A percentile compares a stretch with the other conserved stretches of the same genome.
Evolutionary conservation across 2,329 filamentous ascomycete species (phyloP).

Genomic region (Penicillium sp.): DNA sequence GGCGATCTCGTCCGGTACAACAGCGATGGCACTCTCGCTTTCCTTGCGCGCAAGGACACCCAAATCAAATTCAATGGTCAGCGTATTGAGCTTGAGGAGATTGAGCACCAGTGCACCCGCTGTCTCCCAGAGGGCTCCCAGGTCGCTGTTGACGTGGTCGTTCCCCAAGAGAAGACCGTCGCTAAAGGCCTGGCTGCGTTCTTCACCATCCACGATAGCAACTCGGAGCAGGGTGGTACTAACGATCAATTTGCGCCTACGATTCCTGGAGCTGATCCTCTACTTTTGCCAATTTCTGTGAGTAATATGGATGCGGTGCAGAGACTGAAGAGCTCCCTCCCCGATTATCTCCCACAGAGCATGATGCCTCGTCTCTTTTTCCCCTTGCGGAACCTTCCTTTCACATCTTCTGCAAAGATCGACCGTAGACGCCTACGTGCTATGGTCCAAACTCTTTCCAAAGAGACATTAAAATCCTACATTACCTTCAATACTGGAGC

Average conservation of each 20-base stretch:
- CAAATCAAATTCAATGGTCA: slow-evolving; percentile 47
- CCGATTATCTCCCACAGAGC: slow-evolving; percentile 37
- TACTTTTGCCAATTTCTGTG: slow-evolving; percentile 29
- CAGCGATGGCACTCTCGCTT: slow-evolving; percentile 33
- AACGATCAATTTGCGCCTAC: slow-evolving; percentile 19
- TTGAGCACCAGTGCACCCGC: slow-evolving; percentile 44
- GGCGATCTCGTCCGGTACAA: slow-evolving; percentile 41
- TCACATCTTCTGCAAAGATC: slow-evolving; percentile 46
- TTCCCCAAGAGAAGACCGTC: slow-evolving; percentile 30
- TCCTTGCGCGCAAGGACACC: slow-evolving; percentile 35
- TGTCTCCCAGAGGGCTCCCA: slow-evolving; percentile 38
- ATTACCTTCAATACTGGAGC: slow-evolving; percentile 22
- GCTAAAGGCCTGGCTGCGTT: slow-evolving; percentile 36
- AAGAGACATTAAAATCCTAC: slow-evolving; percentile 32
- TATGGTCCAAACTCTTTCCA: slow-evolving; percentile 38
- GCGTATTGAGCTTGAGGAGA: slow-evolving; percentile 48
- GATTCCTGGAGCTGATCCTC: slow-evolving; percentile 17
- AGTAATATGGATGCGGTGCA: slow-evolving; percentile 24
- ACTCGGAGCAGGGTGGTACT: slow-evolving; percentile 21
- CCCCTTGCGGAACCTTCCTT: slow-evolving; percentile 42
- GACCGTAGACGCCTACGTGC: slow-evolving; percentile 42
- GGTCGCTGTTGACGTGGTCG: slow-evolving; percentile 46
- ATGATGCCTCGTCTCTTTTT: slow-evolving; percentile 49
- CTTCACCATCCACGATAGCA: slow-evolving; percentile 27
- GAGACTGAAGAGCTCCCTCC: slow-evolving; percentile 27